Conservation (phyloP, 352 stramenopile genomes). For the Phytophthora constricta region DNA sequence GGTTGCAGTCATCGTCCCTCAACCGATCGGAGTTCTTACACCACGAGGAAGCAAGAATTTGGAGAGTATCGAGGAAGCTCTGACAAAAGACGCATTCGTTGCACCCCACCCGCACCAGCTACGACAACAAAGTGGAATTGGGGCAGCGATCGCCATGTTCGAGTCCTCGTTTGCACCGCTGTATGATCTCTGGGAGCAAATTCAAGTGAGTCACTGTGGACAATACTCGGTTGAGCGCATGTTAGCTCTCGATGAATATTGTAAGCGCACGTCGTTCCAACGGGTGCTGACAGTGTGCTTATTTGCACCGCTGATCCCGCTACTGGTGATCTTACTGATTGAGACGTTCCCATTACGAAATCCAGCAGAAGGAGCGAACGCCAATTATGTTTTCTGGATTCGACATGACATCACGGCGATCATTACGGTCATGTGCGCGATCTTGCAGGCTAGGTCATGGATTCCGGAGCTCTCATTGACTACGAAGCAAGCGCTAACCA, state of each 20-base stretch:
- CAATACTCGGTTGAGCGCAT: slow-evolving; percentile 30
- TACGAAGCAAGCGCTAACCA: neutral
- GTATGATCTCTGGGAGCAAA: neutral
- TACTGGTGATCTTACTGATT: slow-evolving; percentile 8
- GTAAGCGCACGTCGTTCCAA: neutral
- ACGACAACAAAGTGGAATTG: slow-evolving; percentile 8
- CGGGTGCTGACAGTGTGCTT: slow-evolving; percentile 15
- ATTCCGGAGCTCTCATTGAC: slow-evolving; percentile 16
- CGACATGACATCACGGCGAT: slow-evolving; percentile 6
- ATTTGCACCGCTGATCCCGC: slow-evolving; percentile 7
- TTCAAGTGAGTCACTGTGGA: slow-evolving; percentile 26
- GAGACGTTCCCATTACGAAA: slow-evolving; percentile 10
- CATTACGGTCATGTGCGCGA: slow-evolving; percentile 1
- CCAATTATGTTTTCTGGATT: slow-evolving; percentile 31
- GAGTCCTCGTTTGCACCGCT: neutral
- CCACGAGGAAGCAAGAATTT: neutral
- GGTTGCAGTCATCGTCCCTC: neutral
- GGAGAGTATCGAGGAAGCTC: neutral
- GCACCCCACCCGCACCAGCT: neutral
- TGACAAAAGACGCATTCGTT: neutral
- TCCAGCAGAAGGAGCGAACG: slow-evolving; percentile 5
- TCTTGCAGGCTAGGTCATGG: slow-evolving; percentile 7
- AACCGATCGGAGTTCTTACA: neutral
- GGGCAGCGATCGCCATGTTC: neutral
- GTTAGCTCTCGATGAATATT: slow-evolving; percentile 30